Conservation (phyloP, 345 rosid genomes). For the Eucalyptus urophylla region DNA sequence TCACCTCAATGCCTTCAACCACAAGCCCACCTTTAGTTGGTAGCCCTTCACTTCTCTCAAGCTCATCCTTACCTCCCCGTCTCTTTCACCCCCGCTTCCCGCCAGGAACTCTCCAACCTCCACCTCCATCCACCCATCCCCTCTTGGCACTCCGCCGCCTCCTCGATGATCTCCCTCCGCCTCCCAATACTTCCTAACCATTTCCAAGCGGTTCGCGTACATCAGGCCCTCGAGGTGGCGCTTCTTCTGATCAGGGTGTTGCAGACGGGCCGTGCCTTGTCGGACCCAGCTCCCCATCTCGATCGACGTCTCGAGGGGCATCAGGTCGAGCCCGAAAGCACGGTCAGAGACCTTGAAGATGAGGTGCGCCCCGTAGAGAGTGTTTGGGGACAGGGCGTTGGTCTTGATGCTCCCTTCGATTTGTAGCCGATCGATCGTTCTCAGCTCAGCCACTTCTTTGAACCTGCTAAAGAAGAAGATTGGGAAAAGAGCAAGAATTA, state of each 20-base stretch:
- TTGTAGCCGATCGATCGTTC: slow-evolving; percentile 13
- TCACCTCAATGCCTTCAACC: slow-evolving; percentile 68
- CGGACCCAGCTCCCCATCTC: neutral
- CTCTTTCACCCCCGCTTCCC: neutral
- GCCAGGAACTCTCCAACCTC: slow-evolving; percentile 54
- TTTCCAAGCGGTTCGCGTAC: neutral
- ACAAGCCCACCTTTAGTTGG: slow-evolving; percentile 65
- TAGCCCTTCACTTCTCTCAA: slow-evolving; percentile 54
- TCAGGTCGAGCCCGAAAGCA: slow-evolving; percentile 37
- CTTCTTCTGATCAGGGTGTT: neutral
- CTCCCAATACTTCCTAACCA: neutral
- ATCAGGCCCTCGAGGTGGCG: neutral
- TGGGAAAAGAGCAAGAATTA: neutral
- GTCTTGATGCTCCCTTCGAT: slow-evolving; percentile 20
- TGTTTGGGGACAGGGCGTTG: slow-evolving; percentile 23
- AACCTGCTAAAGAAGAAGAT: slow-evolving; percentile 2
- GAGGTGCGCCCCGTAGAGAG: slow-evolving; percentile 39
- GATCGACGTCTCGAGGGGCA: slow-evolving; percentile 28
- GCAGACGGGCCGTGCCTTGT: neutral
- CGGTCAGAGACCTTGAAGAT: slow-evolving; percentile 16
- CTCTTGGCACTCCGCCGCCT: slow-evolving; percentile 6
- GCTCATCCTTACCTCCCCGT: slow-evolving; percentile 38
- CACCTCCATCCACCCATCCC: slow-evolving; percentile 74
- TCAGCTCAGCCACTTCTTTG: slow-evolving; percentile 18
- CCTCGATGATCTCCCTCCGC: neutral